Base-by-base conservation (phyloP, 2,329 filamentous ascomycete species). In the Paecilomyces niveus region DNA sequence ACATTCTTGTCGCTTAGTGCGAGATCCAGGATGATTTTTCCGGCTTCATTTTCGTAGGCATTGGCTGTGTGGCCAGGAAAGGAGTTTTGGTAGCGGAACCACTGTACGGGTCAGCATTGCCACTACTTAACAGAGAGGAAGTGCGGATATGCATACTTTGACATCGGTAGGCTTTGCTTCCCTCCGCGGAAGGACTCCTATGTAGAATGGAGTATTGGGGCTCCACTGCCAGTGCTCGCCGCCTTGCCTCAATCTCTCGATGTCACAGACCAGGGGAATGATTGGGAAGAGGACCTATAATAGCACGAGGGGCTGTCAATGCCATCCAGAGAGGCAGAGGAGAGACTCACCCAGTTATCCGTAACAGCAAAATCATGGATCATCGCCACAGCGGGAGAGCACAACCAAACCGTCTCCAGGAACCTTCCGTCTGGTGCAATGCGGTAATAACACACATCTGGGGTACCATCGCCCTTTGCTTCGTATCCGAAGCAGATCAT, bases 401-500 rank as follows among this genome's bases (percentile, higher is more conserved):
- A 63, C 18, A 75, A 54, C 74, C 74, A 77, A 1, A 69, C 63
- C 0, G 61, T 63, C 54, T 77, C 67, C 0, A 61, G 66, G 6
- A 72, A 65, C 15, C 64, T 67, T 9, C 75, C 74, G 29, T 65
- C 62, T 0, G 65, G 56, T 10, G 60, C 58, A 21, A 78, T 59
- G 4, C 57, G 65, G 54, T 71, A 77, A 52, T 74, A 74, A 54
- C 69, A 73, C 1, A 78, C 62, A 58, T 78, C 76, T 0, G 68
- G 68, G 0, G 73, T 75, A 0, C 72, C 75, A 55, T 74, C 71
- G 0, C 76, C 75, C 49, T 69, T 74, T 0, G 76, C 77, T 59
- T 78, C 75, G 51, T 76, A 82, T 1, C 80, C 80, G 61, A 80
- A 81, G 24, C 78, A 80, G 6, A 81, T 64, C 77, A 82, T 79